Base-by-base conservation (phyloP, 1,139 yeast genomes). In the Debaryomyces fabryi region DNA sequence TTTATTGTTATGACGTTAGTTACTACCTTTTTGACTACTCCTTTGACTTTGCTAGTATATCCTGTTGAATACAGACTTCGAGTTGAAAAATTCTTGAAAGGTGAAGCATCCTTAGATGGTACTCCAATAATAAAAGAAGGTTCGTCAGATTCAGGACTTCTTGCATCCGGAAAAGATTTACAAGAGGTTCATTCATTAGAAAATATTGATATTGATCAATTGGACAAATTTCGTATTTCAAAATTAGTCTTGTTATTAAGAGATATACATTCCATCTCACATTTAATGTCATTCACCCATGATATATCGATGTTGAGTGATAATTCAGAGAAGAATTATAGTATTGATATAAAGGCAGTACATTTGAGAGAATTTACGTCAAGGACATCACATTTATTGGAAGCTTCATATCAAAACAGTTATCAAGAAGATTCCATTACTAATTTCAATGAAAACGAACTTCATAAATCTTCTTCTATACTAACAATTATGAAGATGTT, bases 11-110 rank as follows among this genome's bases (percentile, higher is more conserved):
- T 87, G 95, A 90, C 95, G 0, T 71, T 27, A 27, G 0, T 72
- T 1, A 79, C 90, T 1, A 88, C 95, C 0, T 85, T 87, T 57
- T 65, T 82, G 20, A 88, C 95, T 1, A 86, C 95, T 1, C 95
- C 95, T 2, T 65, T 87, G 58, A 80, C 93, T 0, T 64, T 81
- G 42, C 63, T 72, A 62, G 68, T 74, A 2, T 86, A 86, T 58
- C 91, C 95, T 1, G 30, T 1, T 4, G 67, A 77, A 24, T 85
- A 85, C 63, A 74, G 91, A 57, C 81, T 78, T 48, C 73, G 77
- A 55, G 76, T 81, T 33, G 73, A 72, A 41, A 64, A 59, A 43
- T 71, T 64, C 54, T 57, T 71, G 45, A 69, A 65, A 13, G 76
- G 74, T 1, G 80, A 75, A 51, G 67, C 70, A 45, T 68, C 67